Base-by-base conservation (phyloP, 345 rosid species). In the Atalantia buxifolia region DNA sequence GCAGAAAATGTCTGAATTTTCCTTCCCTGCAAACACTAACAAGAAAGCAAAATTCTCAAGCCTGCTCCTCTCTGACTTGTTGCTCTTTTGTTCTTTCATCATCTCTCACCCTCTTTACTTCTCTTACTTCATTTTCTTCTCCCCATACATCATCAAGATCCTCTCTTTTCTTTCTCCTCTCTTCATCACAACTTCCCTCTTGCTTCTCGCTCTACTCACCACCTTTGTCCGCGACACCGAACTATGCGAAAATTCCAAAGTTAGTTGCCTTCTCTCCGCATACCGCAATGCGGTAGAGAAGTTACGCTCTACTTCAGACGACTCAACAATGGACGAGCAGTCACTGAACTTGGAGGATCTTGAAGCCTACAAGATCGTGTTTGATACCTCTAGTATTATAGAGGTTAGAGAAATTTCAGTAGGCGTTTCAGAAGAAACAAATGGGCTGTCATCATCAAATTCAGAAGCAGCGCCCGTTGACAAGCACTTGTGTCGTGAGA, bases 101-200 rank as follows among this genome's bases (percentile, higher is more conserved):
- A 31, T 89, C 74, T 90, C 90, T 13, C 92, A 91, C 76, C 95
- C 97, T 80, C 86, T 89, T 6, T 82, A 87, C 79, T 48, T 88
- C 72, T 87, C 85, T 61, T 85, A 91, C 85, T 38, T 85, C 38
- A 75, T 90, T 80, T 86, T 90, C 87, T 86, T 93, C 87, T 89
- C 87, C 2, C 96, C 94, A 25, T 91, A 89, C 87, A 79, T 93
- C 66, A 50, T 92, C 89, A 93, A 89, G 87, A 82, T 93, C 65
- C 85, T 91, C 36, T 88, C 97, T 74, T 93, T 90, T 61, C 93
- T 95, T 24, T 92, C 95, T 55, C 99, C 99, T 68, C 96, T 95
- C 68, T 87, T 95, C 75, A 48, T 89, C 72, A 92, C 98, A 62
- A 91, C 99, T 25, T 82, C 91, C 57, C 93, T 95, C 68, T 69